Conservation (phyloP, 352 stramenopile species). For the Pelagophyceae sp. region DNA sequence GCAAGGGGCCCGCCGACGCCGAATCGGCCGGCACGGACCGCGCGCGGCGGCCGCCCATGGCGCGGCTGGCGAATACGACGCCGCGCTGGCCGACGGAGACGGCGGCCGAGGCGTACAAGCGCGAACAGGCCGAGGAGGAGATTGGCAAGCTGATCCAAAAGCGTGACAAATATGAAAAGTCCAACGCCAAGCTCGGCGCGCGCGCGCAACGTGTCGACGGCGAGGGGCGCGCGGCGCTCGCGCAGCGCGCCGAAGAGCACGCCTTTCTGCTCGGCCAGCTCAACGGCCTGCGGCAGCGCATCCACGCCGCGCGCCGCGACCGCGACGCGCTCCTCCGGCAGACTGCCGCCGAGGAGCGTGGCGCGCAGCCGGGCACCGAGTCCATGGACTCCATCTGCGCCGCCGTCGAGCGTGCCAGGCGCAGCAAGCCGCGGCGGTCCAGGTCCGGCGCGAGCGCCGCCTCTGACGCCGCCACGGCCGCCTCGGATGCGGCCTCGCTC, state of each 20-base stretch:
- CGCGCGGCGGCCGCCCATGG: too few species aligned
- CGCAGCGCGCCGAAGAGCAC: neutral
- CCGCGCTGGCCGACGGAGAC: too few species aligned
- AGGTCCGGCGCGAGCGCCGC: neutral
- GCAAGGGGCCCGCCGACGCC: too few species aligned
- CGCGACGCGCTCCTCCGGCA: too few species aligned
- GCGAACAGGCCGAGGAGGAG: neutral
- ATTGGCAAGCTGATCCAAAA: neutral
- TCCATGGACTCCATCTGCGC: neutral
- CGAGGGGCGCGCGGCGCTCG: neutral
- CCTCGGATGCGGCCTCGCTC: neutral
- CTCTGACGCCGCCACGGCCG: neutral
- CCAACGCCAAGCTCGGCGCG: neutral
- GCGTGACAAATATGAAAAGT: neutral
- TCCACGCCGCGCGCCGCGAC: too few species aligned
- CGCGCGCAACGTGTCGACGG: neutral
- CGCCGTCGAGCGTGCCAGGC: too few species aligned
- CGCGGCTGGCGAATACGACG: too few species aligned
- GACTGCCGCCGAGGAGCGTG: too few species aligned
- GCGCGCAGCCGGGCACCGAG: neutral
- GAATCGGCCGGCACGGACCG: too few species aligned
- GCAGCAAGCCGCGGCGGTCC: neutral
- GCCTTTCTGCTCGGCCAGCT: neutral
- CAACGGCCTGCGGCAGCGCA: neutral
- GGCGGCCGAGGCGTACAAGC: too few species aligned